A percentile compares a stretch with the other conserved stretches of the same genome.
These are phyloP conservation scores for Pisolithus microcarpus DNA, from an alignment of 768 basidiomycete genomes.

Conservation along the genomic window DNA sequence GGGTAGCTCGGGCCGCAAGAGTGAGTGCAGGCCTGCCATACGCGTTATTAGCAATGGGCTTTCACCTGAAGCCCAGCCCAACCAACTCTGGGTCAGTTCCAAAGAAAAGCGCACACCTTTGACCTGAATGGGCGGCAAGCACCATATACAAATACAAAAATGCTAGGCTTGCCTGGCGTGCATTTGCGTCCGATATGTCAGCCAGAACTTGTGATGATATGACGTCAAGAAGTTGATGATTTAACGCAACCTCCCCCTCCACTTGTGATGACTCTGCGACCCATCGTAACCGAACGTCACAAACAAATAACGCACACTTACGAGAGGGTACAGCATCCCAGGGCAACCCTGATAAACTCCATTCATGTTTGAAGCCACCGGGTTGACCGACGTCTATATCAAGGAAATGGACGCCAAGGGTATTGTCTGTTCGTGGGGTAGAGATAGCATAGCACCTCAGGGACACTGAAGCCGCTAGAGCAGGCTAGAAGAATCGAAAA, in stretches of 20 bases:
- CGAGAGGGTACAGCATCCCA: constrained; percentile 63
- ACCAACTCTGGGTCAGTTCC: constrained; percentile 9
- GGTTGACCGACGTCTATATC: constrained; percentile 48
- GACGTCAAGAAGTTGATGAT: constrained; percentile 65
- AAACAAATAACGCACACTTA: constrained; percentile 38
- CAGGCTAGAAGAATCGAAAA: constrained; percentile 49
- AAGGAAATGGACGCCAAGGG: constrained; percentile 57
- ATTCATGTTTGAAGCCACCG: constrained; percentile 62
- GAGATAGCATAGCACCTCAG: constrained; percentile 89
- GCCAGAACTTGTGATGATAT: constrained; percentile 43
- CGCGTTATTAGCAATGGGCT: not conserved
- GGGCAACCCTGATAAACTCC: constrained; percentile 70
- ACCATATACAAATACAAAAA: constrained; percentile 94
- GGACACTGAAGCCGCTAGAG: constrained; percentile 91
- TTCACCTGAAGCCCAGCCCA: not conserved
- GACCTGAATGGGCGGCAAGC: constrained; percentile 33
- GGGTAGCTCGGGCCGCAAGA: constrained; percentile 76
- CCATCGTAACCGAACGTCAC: constrained; percentile 3
- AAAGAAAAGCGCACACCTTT: not conserved
- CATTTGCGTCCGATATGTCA: constrained; percentile 24
- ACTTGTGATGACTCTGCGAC: not conserved
- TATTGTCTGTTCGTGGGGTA: constrained; percentile 67
- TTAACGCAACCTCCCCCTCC: constrained; percentile 39
- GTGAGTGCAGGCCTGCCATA: constrained; percentile 61
- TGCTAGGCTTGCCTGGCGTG: constrained; percentile 50